Percentiles rank a stretch among this genome's conserved stretches.
Conservation (phyloP, 495 filamentous ascomycete genomes). For the Neurospora tetrasperma region DNA sequence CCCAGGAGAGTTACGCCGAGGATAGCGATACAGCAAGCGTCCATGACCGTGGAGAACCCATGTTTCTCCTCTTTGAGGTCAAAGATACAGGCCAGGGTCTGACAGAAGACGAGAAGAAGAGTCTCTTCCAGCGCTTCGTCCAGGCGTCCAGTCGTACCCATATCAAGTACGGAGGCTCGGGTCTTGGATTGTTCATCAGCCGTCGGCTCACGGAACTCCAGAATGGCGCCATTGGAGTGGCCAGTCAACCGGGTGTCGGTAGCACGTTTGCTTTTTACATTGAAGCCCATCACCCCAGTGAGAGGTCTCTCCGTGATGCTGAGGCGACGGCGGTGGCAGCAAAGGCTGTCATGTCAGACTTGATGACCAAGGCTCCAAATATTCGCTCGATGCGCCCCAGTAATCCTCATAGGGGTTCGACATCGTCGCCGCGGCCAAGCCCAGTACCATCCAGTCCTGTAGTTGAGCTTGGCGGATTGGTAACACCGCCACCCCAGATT, state of each 20-base stretch:
- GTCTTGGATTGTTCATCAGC: conserved; percentile 69
- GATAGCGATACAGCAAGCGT: conserved; percentile 7
- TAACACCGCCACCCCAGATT: conserved; percentile 13
- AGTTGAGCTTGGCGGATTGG: neutral
- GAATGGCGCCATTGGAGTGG: conserved; percentile 65
- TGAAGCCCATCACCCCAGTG: conserved; percentile 40
- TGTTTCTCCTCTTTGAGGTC: conserved; percentile 60
- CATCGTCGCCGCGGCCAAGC: conserved; percentile 5
- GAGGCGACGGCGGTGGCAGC: conserved; percentile 11
- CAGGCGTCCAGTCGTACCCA: conserved; percentile 67
- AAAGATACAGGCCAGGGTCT: conserved; percentile 67
- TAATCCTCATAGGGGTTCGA: neutral
- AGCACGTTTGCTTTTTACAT: conserved; percentile 77
- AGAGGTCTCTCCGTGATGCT: conserved; percentile 20
- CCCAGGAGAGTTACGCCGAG: conserved; percentile 9
- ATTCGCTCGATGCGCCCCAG: neutral
- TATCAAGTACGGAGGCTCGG: conserved; percentile 64
- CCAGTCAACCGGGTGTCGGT: conserved; percentile 53
- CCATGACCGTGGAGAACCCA: conserved; percentile 17
- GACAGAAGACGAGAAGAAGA: conserved; percentile 52
- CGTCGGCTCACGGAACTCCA: conserved; percentile 63
- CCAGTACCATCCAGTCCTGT: conserved; percentile 4
- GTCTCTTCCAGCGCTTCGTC: conserved; percentile 65
- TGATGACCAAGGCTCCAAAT: conserved; percentile 3
- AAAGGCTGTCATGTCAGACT: conserved; percentile 10